A percentile compares a stretch with the other conserved stretches of the same genome.
Conservation (phyloP, 306 rosid species). For the Rosa chinensis region DNA sequence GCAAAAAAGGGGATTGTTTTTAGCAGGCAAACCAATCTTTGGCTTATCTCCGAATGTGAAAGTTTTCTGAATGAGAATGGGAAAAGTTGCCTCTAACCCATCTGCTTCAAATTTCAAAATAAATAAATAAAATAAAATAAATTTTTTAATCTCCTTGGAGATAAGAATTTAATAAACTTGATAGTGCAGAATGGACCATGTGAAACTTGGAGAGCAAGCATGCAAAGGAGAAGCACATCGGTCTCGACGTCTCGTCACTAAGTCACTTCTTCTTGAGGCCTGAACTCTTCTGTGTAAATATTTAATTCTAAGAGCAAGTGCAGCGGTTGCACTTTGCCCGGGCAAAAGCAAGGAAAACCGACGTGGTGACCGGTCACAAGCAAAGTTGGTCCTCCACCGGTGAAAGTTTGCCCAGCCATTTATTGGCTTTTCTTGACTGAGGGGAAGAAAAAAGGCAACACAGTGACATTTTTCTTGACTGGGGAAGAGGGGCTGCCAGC, state of each 20-base stretch:
- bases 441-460: too few species aligned
- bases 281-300: background rate
- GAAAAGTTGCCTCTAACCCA: background rate
- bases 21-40: background rate
- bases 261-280: conserved; percentile 14
- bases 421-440: too few species aligned
- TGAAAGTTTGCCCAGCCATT: too few species aligned
- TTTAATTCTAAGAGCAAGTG: too few species aligned
- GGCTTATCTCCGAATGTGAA: background rate
- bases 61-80: background rate
- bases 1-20: background rate
- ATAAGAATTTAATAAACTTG: background rate
- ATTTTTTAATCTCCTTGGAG: background rate
- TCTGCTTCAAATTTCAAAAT: background rate
- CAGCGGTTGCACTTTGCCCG: too few species aligned
- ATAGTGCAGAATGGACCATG: background rate
- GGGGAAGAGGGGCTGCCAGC: too few species aligned
- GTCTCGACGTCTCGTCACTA: background rate
- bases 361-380: too few species aligned
- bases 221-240: conserved; percentile 54
- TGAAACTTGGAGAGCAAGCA: conserved; percentile 1
- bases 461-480: too few species aligned
- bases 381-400: too few species aligned
- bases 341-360: too few species aligned
- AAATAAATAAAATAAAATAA: too few species aligned